Percentiles rank a stretch among this genome's conserved stretches.
These are phyloP conservation scores for Rhizoctonia solani DNA, from an alignment of 1,284 basidiomycete genomes.

Conservation along the genomic window DNA sequence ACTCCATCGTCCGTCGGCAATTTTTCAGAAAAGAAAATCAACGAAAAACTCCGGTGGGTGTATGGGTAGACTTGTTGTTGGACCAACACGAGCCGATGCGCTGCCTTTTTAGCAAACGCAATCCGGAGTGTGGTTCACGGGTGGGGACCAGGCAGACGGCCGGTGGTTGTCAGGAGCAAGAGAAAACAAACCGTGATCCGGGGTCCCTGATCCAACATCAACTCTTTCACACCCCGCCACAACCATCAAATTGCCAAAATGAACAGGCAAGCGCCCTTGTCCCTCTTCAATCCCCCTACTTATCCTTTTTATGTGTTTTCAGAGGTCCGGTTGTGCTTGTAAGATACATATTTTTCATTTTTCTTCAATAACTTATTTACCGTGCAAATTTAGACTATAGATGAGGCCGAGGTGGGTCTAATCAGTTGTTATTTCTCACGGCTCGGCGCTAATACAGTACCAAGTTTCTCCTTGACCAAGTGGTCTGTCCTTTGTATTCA, in stretches of 20 bases:
- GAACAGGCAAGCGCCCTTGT: constrained; percentile 20
- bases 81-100: constrained; percentile 3
- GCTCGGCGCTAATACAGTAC: background rate
- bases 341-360: background rate
- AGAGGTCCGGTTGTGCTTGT: constrained; percentile 37
- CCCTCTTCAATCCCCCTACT: too few relatives aligned
- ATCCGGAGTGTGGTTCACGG: background rate
- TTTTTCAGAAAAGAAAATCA: too few relatives aligned
- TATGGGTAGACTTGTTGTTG: background rate
- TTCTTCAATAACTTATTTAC: background rate
- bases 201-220: constrained; percentile 29
- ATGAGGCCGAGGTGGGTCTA: constrained; percentile 36
- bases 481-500: constrained; percentile 9
- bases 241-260: constrained; percentile 17
- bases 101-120: constrained; percentile 19
- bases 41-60: background rate
- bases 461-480: constrained; percentile 37
- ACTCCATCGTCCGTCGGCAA: constrained; percentile 20
- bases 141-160: constrained; percentile 6
- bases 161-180: constrained; percentile 25
- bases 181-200: constrained; percentile 8
- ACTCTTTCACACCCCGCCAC: constrained; percentile 23
- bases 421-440: background rate
- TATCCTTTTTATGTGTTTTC: background rate
- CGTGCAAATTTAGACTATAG: constrained; percentile 30